Conservation (phyloP, 805 yeast species). For the Komagataella kurtzmanii region DNA sequence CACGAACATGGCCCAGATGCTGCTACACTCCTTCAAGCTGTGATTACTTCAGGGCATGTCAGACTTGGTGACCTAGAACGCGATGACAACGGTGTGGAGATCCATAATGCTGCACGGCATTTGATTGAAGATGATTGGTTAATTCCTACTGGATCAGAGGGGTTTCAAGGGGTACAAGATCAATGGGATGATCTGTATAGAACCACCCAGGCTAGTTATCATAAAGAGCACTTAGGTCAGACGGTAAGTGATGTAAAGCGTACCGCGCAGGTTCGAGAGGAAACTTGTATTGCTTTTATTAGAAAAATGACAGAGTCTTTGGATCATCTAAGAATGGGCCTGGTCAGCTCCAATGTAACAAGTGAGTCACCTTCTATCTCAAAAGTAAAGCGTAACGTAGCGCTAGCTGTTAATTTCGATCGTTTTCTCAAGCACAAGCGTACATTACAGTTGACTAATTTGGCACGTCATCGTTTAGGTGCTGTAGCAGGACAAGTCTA, state of each 20-base stretch:
- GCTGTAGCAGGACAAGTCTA: constrained; percentile 53
- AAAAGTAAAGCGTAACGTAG: constrained; percentile 32
- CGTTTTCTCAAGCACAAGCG: constrained; percentile 60
- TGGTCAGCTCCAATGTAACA: background rate
- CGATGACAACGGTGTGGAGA: constrained; percentile 7
- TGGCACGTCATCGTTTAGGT: constrained; percentile 62
- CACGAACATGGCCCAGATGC: constrained; percentile 18
- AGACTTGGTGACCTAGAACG: constrained; percentile 35
- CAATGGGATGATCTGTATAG: background rate
- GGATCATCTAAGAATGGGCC: background rate
- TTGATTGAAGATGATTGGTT: constrained; percentile 38
- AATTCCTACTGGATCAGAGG: constrained; percentile 22
- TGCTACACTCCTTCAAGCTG: constrained; percentile 54
- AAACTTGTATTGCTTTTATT: background rate
- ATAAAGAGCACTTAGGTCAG: background rate
- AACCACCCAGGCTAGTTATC: background rate
- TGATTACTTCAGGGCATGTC: constrained; percentile 58
- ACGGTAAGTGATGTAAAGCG: background rate
- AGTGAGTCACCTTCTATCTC: constrained; percentile 9
- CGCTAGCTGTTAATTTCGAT: constrained; percentile 48
- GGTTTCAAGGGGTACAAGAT: background rate
- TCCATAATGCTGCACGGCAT: constrained; percentile 24
- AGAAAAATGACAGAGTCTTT: background rate
- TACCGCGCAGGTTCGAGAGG: background rate
- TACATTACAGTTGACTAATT: constrained; percentile 44